These are phyloP conservation scores for Crotalaria pallida DNA, from an alignment of 306 rosid species.

Conservation along the genomic window DNA sequence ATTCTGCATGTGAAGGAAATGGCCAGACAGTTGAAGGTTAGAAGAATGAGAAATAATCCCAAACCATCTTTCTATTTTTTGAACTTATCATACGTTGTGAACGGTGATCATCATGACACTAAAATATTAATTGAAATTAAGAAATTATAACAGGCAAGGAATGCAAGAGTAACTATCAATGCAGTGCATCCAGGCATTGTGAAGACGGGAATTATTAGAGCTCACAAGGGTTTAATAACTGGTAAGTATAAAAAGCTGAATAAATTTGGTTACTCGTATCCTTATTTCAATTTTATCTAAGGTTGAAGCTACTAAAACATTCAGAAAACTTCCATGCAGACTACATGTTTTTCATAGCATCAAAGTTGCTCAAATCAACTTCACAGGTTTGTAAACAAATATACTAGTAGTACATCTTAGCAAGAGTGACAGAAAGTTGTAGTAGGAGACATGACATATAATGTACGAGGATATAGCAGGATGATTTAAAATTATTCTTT, in stretches of 20 bases:
- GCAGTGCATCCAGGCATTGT: constrained; percentile 93
- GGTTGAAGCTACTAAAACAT: background rate
- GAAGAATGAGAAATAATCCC: constrained; percentile 2
- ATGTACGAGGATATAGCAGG: background rate
- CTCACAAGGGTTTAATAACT: constrained; percentile 73
- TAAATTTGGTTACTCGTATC: background rate
- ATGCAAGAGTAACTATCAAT: constrained; percentile 81
- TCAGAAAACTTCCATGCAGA: constrained; percentile 42
- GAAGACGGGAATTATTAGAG: constrained; percentile 78
- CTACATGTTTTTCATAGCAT: constrained; percentile 76
- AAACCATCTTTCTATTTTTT: background rate
- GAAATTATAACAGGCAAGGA: constrained; percentile 46
- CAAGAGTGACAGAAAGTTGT: background rate
- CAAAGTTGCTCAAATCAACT: constrained; percentile 69
- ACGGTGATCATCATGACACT: background rate
- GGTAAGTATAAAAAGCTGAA: constrained; percentile 30
- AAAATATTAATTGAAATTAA: background rate
- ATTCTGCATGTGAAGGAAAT: constrained; percentile 86
- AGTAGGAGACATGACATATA: too few relatives aligned
- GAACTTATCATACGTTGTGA: background rate
- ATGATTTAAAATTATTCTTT: background rate
- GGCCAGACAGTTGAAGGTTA: constrained; percentile 74
- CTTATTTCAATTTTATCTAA: background rate
- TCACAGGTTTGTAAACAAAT: constrained; percentile 55
- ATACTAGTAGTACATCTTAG: background rate